Percentiles rank a stretch among this genome's conserved stretches.
Evolutionary conservation across 1,284 basidiomycete species (phyloP).

Genomic region (Agaricales sp.): DNA sequence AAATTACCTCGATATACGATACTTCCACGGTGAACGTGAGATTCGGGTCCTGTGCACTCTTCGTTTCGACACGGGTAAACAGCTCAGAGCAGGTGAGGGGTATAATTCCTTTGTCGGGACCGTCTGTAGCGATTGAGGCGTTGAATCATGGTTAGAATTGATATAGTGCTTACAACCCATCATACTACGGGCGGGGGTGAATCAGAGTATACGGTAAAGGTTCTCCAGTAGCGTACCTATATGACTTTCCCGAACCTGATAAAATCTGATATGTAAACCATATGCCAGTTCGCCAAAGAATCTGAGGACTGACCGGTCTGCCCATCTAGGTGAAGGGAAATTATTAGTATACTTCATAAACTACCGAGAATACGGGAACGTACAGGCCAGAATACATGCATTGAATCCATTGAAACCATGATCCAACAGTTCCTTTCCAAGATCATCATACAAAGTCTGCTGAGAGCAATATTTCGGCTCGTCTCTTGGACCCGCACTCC

Average conservation of each 20-base stretch:
- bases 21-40: constrained; percentile 88
- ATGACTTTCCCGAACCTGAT: constrained; percentile 82
- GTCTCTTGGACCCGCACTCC: constrained; percentile 84
- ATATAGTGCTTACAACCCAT: constrained; percentile 82
- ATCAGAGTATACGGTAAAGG: constrained; percentile 1
- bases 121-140: constrained; percentile 45
- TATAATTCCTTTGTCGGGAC: constrained; percentile 94
- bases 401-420: constrained; percentile 97
- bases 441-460: constrained; percentile 88
- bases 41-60: constrained; percentile 56
- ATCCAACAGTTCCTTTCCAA: constrained; percentile 90
- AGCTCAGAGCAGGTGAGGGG: constrained; percentile 91
- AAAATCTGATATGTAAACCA: constrained; percentile 10
- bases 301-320: constrained; percentile 58
- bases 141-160: constrained; percentile 12
- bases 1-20: constrained; percentile 83
- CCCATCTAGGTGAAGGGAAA: constrained; percentile 43
- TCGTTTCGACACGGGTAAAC: constrained; percentile 73
- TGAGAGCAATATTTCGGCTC: constrained; percentile 88
- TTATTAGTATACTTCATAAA: no score
- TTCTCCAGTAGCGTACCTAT: constrained; percentile 41
- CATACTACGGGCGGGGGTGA: constrained; percentile 55
- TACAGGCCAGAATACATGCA: constrained; percentile 95
- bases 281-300: constrained; percentile 2
- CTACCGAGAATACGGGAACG: no score